Evolutionary conservation across 176 grass and related monocot genomes (phyloP).

Genomic region (Zoysia japonica): DNA sequence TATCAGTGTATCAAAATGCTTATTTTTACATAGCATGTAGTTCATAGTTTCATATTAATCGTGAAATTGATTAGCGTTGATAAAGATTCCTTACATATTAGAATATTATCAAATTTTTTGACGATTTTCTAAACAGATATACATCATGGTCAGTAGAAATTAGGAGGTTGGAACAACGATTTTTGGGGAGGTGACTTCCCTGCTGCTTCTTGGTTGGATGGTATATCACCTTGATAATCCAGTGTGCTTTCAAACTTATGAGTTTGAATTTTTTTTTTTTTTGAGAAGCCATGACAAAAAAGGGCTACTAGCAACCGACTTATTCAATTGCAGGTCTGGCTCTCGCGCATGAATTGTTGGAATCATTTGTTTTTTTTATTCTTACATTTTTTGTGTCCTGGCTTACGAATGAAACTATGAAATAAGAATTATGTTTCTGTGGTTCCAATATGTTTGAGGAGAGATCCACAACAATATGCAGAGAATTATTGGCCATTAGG

Average conservation of each 20-base stretch:
- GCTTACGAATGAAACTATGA: too few species aligned
- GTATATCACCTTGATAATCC: slow-evolving; percentile 78
- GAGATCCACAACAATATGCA: too few species aligned
- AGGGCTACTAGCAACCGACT: background rate
- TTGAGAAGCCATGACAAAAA: background rate
- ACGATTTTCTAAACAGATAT: slow-evolving; percentile 51
- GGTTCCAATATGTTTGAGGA: too few species aligned
- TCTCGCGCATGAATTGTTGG: slow-evolving; percentile 72
- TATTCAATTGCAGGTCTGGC: slow-evolving; percentile 62
- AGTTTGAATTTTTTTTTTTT: background rate
- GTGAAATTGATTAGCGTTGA: background rate
- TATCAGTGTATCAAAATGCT: background rate
- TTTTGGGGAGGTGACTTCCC: slow-evolving; percentile 68
- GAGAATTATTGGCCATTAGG: too few species aligned
- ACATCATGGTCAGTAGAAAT: slow-evolving; percentile 61
- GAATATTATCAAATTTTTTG: background rate
- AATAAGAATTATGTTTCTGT: too few species aligned
- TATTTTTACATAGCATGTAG: background rate
- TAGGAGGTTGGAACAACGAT: slow-evolving; percentile 94
- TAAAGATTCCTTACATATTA: background rate
- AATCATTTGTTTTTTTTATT: too few species aligned
- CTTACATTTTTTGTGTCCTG: too few species aligned
- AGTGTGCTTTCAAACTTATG: slow-evolving; percentile 44
- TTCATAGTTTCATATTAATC: background rate
- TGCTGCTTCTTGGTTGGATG: slow-evolving; percentile 77